Conservation (phyloP, 768 basidiomycete species). For the Lyophyllum decastes region DNA sequence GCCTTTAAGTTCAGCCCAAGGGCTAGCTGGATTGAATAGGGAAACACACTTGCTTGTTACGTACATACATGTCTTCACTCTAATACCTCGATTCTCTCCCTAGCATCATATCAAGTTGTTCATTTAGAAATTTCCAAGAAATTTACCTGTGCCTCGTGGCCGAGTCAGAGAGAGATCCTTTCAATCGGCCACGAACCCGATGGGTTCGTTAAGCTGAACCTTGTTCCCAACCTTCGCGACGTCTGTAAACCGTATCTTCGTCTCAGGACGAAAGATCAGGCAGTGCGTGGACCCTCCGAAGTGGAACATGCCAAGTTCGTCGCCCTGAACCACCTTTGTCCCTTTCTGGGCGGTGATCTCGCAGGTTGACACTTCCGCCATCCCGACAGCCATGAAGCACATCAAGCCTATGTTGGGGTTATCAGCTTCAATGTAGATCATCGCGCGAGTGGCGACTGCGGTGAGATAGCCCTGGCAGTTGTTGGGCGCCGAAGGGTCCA, state of each 20-base stretch:
- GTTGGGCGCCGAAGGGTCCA: slow-evolving; percentile 17
- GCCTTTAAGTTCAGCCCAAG: too few relatives aligned
- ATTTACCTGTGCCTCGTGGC: too few relatives aligned
- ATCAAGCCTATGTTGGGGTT: slow-evolving; percentile 52
- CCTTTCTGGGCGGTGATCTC: slow-evolving; percentile 45
- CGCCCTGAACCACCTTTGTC: slow-evolving; percentile 39
- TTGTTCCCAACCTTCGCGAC: not conserved
- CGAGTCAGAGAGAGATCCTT: too few relatives aligned
- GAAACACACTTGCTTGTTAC: too few relatives aligned
- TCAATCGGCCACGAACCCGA: not conserved
- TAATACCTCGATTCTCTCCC: too few relatives aligned
- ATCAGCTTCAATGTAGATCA: slow-evolving; percentile 59
- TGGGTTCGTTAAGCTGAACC: not conserved
- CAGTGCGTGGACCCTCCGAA: slow-evolving; percentile 57
- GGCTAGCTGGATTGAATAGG: too few relatives aligned
- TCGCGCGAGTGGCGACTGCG: slow-evolving; percentile 44
- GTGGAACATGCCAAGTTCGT: slow-evolving; percentile 64
- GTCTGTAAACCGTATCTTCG: slow-evolving; percentile 8
- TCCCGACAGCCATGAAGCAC: slow-evolving; percentile 59
- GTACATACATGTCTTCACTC: too few relatives aligned
- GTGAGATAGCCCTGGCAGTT: slow-evolving; percentile 41
- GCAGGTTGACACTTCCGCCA: slow-evolving; percentile 66
- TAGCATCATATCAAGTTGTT: too few relatives aligned
- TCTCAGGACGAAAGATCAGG: slow-evolving; percentile 37
- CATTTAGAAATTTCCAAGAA: too few relatives aligned